Conservation (phyloP, 345 rosid genomes). For the Acer yangbiense region DNA sequence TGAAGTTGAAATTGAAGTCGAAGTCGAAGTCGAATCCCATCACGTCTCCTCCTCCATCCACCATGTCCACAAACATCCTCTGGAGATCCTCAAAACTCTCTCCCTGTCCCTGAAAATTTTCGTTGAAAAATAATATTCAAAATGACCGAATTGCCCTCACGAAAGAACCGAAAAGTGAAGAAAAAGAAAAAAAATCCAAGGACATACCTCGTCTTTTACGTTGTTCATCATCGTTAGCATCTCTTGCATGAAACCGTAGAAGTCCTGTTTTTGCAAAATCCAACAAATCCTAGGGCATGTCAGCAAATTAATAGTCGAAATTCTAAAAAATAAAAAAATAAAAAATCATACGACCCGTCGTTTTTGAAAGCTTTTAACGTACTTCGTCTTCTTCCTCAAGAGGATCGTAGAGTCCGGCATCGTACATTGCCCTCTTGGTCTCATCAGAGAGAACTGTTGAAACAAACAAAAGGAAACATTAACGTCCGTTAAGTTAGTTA, state of each 20-base stretch:
- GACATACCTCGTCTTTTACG: constrained; percentile 71
- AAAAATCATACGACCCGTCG: constrained; percentile 6
- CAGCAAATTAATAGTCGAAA: not conserved
- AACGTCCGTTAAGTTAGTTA: constrained; percentile 12
- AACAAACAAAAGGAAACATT: constrained; percentile 12
- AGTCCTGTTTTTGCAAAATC: constrained; percentile 51
- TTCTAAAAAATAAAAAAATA: too few species aligned
- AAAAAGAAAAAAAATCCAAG: not conserved
- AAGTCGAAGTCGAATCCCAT: constrained; percentile 25
- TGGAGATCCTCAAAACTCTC: constrained; percentile 89
- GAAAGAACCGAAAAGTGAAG: not conserved
- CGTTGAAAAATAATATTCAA: not conserved
- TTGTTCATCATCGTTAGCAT: constrained; percentile 89
- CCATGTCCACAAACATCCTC: constrained; percentile 84
- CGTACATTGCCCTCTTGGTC: constrained; percentile 71
- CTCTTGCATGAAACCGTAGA: constrained; percentile 88
- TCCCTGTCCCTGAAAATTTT: constrained; percentile 35
- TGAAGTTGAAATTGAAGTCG: constrained; percentile 18
- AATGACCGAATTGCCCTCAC: constrained; percentile 3
- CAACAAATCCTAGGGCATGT: not conserved
- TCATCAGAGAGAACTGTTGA: constrained; percentile 63
- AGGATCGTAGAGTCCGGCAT: constrained; percentile 81
- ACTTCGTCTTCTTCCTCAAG: constrained; percentile 76
- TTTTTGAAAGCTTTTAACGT: constrained; percentile 11
- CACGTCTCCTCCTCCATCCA: constrained; percentile 61